phyloP scores from a whole-genome alignment of 352 stramenopile species.

The Phytopythium delawarense region DNA sequence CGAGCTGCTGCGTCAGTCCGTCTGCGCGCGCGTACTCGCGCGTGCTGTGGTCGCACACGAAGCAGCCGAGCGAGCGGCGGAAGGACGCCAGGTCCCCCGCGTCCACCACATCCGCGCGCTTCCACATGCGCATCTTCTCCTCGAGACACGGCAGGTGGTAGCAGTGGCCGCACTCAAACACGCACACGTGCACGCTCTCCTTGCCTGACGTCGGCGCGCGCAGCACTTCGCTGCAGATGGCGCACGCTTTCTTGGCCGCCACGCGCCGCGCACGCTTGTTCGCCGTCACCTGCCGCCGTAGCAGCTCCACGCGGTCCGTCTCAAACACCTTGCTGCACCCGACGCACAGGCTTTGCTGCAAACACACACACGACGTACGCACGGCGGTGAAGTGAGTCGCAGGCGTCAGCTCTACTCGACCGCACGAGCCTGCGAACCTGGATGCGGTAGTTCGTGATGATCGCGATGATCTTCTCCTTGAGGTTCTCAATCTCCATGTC shows the following conservation, averaged over 20 bases:
- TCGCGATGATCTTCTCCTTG: conserved; percentile 77
- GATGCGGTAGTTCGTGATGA: conserved; percentile 77
- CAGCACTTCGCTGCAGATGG: conserved; percentile 60
- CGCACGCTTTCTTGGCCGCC: conserved; percentile 47
- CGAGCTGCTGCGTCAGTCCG: conserved; percentile 33
- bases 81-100: conserved; percentile 36
- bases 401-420: too few relatives aligned
- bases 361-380: background rate
- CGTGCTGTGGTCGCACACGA: conserved; percentile 80
- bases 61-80: conserved; percentile 57
- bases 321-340: conserved; percentile 79
- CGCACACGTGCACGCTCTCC: conserved; percentile 57
- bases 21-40: conserved; percentile 45
- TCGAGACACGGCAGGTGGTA: conserved; percentile 79
- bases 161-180: conserved; percentile 81
- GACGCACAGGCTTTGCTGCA: conserved; percentile 71
- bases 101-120: conserved; percentile 50
- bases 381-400: background rate
- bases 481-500: conserved; percentile 81
- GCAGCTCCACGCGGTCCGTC: conserved; percentile 64
- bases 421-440: conserved; percentile 33
- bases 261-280: conserved; percentile 65
- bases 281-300: conserved; percentile 57
- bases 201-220: conserved; percentile 41
- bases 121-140: conserved; percentile 88